These are phyloP conservation scores for Evansstolkia leycettana DNA, from an alignment of 495 filamentous ascomycete species.

Conservation along the genomic window DNA sequence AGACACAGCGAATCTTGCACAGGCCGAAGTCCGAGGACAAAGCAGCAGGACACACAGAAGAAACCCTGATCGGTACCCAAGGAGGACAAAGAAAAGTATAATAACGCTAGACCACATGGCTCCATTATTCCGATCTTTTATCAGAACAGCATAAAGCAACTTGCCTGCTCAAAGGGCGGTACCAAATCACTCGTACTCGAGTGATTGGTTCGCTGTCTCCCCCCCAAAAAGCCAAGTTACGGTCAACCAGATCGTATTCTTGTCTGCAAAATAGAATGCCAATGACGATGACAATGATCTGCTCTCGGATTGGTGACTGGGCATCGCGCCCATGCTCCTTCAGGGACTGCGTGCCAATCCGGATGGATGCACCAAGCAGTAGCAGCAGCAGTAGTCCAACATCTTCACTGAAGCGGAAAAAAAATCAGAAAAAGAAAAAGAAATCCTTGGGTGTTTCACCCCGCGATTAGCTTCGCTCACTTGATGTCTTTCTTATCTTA, in stretches of 20 bases:
- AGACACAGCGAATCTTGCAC: not conserved
- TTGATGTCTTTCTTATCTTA: conserved; percentile 1
- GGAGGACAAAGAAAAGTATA: not conserved
- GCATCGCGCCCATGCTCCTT: too few relatives aligned
- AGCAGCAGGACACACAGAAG: too few relatives aligned
- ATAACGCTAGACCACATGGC: not conserved
- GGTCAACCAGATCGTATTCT: too few relatives aligned
- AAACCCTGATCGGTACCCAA: not conserved
- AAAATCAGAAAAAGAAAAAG: conserved; percentile 11
- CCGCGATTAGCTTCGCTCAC: conserved; percentile 24
- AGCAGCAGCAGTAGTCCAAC: too few relatives aligned
- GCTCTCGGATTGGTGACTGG: too few relatives aligned
- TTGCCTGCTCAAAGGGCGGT: not conserved
- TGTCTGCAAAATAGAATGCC: too few relatives aligned
- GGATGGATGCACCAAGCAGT: too few relatives aligned
- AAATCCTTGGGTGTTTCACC: conserved; percentile 21
- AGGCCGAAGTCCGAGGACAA: too few relatives aligned
- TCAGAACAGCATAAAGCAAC: not conserved
- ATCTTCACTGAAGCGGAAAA: conserved; percentile 3
- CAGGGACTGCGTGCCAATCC: too few relatives aligned
- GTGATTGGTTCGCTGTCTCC: not conserved
- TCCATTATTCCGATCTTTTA: conserved; percentile 1
- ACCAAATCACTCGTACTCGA: not conserved
- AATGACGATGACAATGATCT: too few relatives aligned
- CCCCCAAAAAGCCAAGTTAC: too few relatives aligned